phyloP scores from a whole-genome alignment of 768 basidiomycete genomes.

The Epithele typhae region DNA sequence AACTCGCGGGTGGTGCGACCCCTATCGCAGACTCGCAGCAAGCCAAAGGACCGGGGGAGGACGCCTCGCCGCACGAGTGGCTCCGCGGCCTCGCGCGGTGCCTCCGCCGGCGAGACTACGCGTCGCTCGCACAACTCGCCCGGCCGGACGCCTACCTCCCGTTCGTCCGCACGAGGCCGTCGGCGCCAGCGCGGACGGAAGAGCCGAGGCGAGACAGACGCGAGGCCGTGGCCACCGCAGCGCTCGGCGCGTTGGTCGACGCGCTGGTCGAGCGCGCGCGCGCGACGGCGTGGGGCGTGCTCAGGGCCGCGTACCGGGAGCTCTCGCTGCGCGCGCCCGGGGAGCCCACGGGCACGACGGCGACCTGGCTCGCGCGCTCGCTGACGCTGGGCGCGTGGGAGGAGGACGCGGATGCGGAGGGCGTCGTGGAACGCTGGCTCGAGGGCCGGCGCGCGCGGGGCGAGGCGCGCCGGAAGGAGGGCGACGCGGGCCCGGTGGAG shows the following conservation, averaged over 20 bases:
- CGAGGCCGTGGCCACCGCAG: conserved; percentile 29
- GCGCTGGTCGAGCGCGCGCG: conserved; percentile 47
- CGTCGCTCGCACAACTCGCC: conserved; percentile 45
- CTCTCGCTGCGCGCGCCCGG: conserved; percentile 27
- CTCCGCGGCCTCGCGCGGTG: conserved; percentile 45
- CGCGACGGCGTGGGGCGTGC: conserved; percentile 51
- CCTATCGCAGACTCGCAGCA: not conserved
- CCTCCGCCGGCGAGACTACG: conserved; percentile 53
- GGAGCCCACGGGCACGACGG: conserved; percentile 8
- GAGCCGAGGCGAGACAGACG: not conserved
- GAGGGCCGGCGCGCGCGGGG: conserved; percentile 36
- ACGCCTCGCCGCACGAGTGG: conserved; percentile 38
- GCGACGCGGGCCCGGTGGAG: conserved; percentile 38
- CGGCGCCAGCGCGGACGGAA: not conserved
- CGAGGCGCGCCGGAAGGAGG: conserved; percentile 55
- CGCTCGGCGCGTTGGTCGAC: conserved; percentile 42
- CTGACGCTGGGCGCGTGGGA: conserved; percentile 14
- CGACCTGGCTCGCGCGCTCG: conserved; percentile 37
- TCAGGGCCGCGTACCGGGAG: conserved; percentile 65
- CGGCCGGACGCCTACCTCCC: conserved; percentile 22
- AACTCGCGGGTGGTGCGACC: too few relatives aligned
- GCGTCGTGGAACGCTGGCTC: conserved; percentile 50
- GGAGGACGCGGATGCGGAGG: conserved; percentile 18
- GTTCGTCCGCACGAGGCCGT: conserved; percentile 13
- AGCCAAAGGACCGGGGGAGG: not conserved